Conservation (phyloP, 345 rosid genomes). For the Hibiscus mutabilis region DNA sequence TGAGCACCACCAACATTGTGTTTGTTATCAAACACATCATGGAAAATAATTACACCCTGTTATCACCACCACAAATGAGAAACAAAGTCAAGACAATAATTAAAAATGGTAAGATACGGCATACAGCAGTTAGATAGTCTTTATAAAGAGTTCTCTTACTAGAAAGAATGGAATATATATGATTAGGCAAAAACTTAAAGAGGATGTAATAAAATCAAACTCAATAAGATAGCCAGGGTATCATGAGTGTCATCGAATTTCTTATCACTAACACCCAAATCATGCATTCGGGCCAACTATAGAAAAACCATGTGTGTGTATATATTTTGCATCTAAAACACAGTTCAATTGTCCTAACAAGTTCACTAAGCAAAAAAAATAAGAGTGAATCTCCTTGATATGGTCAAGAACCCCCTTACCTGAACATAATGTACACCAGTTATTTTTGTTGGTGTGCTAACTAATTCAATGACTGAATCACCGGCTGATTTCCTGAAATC, state of each 20-base stretch:
- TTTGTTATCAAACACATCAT: conserved; percentile 82
- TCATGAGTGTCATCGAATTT: background rate
- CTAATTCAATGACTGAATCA: conserved; percentile 72
- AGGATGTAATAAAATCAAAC: conserved; percentile 3
- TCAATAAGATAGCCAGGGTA: background rate
- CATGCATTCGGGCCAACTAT: background rate
- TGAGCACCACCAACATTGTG: conserved; percentile 92
- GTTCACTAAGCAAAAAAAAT: background rate
- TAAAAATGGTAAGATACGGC: background rate
- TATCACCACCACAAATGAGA: conserved; percentile 13
- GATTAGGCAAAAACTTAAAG: conserved; percentile 4
- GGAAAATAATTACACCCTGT: conserved; percentile 96
- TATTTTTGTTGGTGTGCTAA: conserved; percentile 82
- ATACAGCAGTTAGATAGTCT: background rate
- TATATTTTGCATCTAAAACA: background rate
- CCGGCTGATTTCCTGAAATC: conserved; percentile 74
- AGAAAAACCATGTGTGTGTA: background rate
- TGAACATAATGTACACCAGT: conserved; percentile 93
- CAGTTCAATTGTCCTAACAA: background rate
- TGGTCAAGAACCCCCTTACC: conserved; percentile 33
- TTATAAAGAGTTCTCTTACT: background rate
- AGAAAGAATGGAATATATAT: background rate
- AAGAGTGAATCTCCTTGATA: background rate
- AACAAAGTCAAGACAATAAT: conserved; percentile 9
- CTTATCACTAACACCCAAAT: background rate